Base-by-base conservation (phyloP, 2,329 filamentous ascomycete species). In the Sporothrix inflata region DNA sequence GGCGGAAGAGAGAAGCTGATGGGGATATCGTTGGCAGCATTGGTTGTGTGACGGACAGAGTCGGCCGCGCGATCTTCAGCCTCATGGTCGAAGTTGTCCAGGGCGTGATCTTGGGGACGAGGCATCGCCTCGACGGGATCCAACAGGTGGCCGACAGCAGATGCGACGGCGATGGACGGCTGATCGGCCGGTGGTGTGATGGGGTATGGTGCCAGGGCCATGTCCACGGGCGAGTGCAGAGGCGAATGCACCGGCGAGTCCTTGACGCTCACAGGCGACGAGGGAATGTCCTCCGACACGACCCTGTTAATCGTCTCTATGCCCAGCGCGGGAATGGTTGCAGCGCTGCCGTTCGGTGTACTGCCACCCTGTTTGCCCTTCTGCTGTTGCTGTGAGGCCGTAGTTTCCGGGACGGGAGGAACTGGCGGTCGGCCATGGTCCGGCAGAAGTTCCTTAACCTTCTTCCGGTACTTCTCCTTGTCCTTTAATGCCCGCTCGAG, bases 381-480 rank as follows among this genome's bases (percentile, higher is more conserved):
- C 40, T 51, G 40, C 45, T 55, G 60, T 34, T 60, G 49, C 40
- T 71, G 68, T 7, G 19, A 21, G 11, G 38, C 47, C 8, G 61
- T 65, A 11, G 60, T 14, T 47, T 75, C 63, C 19, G 71, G 67
- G 14, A 70, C 51, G 4, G 73, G 38, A 24, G 77, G 73, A 42
- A 74, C 74, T 1, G 75, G 60, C 24, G 77, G 77, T 1, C 74
- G 69, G n/a, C 19, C 42, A 14, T 60, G 49, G 38, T 81, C 78
- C 0, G 85, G 80, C 77, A 90, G 80, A 9, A 88, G 81, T 71
- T 98, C 94, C 81, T 97, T 97, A 57, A 97, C 80, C 81, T 96
- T 97, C 81, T 91, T 94, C 77, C 93, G 90, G 79, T 98, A 98
- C 77, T 92, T 91, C 76, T 98, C 95, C 82, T 98, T 98, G 76